phyloP scores from a whole-genome alignment of 2,329 filamentous ascomycete genomes.

The Aureobasidium namibiae region DNA sequence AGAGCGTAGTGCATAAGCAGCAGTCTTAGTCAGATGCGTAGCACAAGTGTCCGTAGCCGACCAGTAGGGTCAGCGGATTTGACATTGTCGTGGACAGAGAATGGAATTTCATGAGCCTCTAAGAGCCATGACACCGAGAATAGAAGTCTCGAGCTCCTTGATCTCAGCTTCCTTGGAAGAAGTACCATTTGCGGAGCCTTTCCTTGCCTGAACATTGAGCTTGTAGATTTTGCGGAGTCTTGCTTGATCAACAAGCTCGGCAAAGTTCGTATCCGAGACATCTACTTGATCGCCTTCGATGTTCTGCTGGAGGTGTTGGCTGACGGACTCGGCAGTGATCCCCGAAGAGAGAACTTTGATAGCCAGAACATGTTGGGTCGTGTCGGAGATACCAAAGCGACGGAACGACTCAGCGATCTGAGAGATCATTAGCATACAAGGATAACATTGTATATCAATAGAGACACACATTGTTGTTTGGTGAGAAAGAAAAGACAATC shows the following conservation, averaged over 20 bases:
- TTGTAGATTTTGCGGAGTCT: slow-evolving; percentile 84
- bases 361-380: slow-evolving; percentile 64
- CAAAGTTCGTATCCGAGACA: slow-evolving; percentile 58
- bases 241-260: slow-evolving; percentile 51
- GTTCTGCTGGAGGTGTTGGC: slow-evolving; percentile 51
- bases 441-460: neutral
- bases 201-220: slow-evolving; percentile 46
- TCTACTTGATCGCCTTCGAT: slow-evolving; percentile 54
- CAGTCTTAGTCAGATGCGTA: neutral
- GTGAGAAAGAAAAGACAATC: slow-evolving; percentile 70
- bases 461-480: slow-evolving; percentile 65
- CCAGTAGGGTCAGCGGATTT: no score
- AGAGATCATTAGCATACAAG: slow-evolving; percentile 8
- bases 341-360: slow-evolving; percentile 60
- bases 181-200: slow-evolving; percentile 33
- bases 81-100: neutral
- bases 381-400: slow-evolving; percentile 69
- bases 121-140: slow-evolving; percentile 71
- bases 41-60: neutral
- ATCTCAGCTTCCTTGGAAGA: slow-evolving; percentile 14
- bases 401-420: slow-evolving; percentile 90
- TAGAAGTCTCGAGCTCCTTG: slow-evolving; percentile 55
- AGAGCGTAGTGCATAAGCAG: neutral
- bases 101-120: slow-evolving; percentile 44
- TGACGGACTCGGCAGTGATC: slow-evolving; percentile 39